Conservation (phyloP, 192 early-diverging fungal species). For the Radiomyces spectabilis region DNA sequence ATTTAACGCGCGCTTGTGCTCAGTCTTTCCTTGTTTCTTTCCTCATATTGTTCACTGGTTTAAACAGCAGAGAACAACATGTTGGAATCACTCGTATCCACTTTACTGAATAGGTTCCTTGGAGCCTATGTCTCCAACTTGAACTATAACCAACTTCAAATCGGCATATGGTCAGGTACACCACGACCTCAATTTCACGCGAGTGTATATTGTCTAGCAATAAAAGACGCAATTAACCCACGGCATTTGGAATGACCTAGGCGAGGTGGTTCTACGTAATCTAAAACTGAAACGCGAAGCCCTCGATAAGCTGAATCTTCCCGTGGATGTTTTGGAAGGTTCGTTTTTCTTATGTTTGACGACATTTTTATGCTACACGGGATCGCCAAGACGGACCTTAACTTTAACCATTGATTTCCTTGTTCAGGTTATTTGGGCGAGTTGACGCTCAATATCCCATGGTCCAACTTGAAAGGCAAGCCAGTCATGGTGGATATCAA, state of each 20-base stretch:
- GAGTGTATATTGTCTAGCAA: too few species aligned
- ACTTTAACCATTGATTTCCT: too few species aligned
- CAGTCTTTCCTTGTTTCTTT: too few species aligned
- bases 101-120: conserved; percentile 74
- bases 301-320: conserved; percentile 89
- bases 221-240: too few species aligned
- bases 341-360: conserved; percentile 3
- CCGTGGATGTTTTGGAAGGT: conserved; percentile 87
- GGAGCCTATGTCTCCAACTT: conserved; percentile 95
- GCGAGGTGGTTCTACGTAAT: conserved; percentile 94
- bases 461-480: conserved; percentile 93
- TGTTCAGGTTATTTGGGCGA: conserved; percentile 91
- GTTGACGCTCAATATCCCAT: conserved; percentile 90
- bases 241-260: too few species aligned
- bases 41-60: too few species aligned
- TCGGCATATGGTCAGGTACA: conserved; percentile 95
- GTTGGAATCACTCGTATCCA: conserved; percentile 75
- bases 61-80: too few species aligned
- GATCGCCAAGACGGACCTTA: too few species aligned
- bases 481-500: conserved; percentile 86
- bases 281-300: conserved; percentile 83
- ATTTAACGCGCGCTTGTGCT: too few species aligned
- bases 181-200: too few species aligned
- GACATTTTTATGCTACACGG: background rate
- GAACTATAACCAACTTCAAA: conserved; percentile 88